Evolutionary conservation across 2,329 filamentous ascomycete species (phyloP).

Genomic region (Verticillium klebahnii): DNA sequence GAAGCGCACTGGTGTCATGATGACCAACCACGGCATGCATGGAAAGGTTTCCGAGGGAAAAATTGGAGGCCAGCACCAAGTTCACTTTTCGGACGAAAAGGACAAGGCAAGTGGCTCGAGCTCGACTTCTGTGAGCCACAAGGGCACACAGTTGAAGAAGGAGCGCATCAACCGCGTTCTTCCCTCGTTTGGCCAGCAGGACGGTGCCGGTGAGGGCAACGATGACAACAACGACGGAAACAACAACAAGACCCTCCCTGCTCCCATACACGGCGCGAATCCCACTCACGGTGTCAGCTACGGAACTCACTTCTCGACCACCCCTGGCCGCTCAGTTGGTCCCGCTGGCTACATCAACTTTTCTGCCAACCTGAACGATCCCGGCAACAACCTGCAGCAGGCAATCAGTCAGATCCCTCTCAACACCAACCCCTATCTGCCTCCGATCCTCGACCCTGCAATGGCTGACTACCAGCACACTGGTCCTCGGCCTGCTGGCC

Average conservation of each 20-base stretch:
- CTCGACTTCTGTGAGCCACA: not conserved
- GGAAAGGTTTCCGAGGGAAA: not conserved
- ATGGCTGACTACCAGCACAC: constrained; percentile 39
- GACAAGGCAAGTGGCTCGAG: not conserved
- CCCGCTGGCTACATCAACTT: not conserved
- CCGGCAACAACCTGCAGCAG: not conserved
- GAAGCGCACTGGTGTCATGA: not conserved
- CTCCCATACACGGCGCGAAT: not conserved
- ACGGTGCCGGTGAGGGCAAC: not conserved
- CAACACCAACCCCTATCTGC: not conserved
- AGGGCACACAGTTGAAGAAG: not conserved
- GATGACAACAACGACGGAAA: not conserved
- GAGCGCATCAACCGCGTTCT: not conserved
- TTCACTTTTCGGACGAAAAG: not conserved
- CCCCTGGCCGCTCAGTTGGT: not conserved
- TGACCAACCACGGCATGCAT: not conserved
- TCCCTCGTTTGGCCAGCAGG: not conserved
- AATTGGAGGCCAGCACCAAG: not conserved
- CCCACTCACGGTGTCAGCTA: not conserved
- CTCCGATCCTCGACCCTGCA: constrained; percentile 1
- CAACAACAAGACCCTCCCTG: not conserved
- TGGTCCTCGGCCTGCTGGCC: constrained; percentile 34
- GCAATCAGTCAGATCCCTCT: not conserved
- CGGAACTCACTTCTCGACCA: not conserved
- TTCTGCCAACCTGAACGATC: not conserved